These are phyloP conservation scores for Brassica hybrid DNA, from an alignment of 441 rosid species.

Conservation along the genomic window DNA sequence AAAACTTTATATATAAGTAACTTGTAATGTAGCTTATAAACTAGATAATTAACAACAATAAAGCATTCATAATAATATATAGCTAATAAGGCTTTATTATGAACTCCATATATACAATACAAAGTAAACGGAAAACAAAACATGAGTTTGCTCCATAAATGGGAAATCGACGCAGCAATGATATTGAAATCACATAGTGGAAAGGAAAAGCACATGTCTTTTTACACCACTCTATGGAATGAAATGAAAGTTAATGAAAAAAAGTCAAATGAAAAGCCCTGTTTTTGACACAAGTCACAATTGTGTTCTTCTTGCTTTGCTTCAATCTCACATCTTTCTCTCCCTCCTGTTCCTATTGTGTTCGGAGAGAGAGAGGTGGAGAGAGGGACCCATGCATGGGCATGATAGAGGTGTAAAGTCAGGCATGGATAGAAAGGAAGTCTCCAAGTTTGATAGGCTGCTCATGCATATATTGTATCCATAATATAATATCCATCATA, in stretches of 20 bases:
- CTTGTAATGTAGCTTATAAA: neutral
- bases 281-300: slow-evolving; percentile 31
- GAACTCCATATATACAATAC: neutral
- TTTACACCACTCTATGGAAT: slow-evolving; percentile 28
- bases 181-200: slow-evolving; percentile 38
- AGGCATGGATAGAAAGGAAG: slow-evolving; percentile 44
- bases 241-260: slow-evolving; percentile 28
- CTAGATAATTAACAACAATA: neutral
- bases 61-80: slow-evolving; percentile 1
- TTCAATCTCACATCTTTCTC: slow-evolving; percentile 44
- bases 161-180: too few species aligned
- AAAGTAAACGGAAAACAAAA: too few species aligned
- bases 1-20: neutral
- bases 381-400: too few species aligned
- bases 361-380: slow-evolving; percentile 31
- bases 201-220: slow-evolving; percentile 37
- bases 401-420: slow-evolving; percentile 46
- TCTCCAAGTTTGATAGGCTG: slow-evolving; percentile 45
- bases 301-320: slow-evolving; percentile 42
- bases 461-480: slow-evolving; percentile 38
- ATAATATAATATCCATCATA: slow-evolving; percentile 33
- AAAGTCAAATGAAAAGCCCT: slow-evolving; percentile 36
- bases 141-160: too few species aligned
- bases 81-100: slow-evolving; percentile 24
- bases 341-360: slow-evolving; percentile 4